phyloP scores from a whole-genome alignment of 2,329 filamentous ascomycete species.

The Exophiala spinifera region DNA sequence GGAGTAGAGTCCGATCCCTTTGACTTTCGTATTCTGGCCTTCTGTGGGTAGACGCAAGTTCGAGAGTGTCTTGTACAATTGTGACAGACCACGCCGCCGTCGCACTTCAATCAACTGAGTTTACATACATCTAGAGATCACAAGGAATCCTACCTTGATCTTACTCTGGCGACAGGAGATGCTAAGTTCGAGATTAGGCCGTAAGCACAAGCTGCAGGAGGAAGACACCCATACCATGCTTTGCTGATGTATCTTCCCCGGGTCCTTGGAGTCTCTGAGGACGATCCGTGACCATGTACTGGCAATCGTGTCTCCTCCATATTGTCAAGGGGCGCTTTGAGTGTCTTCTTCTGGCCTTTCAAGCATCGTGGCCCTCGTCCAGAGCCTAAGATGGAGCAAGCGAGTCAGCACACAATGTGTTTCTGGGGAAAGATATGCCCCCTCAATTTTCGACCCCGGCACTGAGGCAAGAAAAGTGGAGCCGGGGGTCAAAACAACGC shows the following conservation, averaged over 20 bases:
- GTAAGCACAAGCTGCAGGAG: neutral
- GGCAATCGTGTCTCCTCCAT: neutral
- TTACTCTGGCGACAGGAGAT: conserved; percentile 6
- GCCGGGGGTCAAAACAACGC: too few relatives aligned
- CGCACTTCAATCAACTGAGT: neutral
- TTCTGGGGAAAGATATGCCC: too few relatives aligned
- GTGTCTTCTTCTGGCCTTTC: too few relatives aligned
- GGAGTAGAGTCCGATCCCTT: neutral
- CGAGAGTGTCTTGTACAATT: neutral
- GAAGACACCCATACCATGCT: neutral
- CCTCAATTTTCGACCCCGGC: too few relatives aligned
- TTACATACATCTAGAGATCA: neutral
- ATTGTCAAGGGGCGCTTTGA: too few relatives aligned
- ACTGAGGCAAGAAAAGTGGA: too few relatives aligned
- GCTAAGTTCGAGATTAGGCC: neutral
- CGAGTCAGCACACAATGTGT: too few relatives aligned
- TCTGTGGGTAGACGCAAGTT: neutral
- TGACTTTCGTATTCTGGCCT: neutral
- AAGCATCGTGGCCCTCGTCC: too few relatives aligned
- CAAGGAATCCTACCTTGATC: conserved; percentile 5
- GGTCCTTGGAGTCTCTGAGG: neutral
- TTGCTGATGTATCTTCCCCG: conserved; percentile 4
- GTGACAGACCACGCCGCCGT: neutral
- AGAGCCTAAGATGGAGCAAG: too few relatives aligned
- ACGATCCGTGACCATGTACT: neutral